These are phyloP conservation scores for Blastobotrys proliferans DNA, from an alignment of 1,139 yeast species.

Conservation along the genomic window DNA sequence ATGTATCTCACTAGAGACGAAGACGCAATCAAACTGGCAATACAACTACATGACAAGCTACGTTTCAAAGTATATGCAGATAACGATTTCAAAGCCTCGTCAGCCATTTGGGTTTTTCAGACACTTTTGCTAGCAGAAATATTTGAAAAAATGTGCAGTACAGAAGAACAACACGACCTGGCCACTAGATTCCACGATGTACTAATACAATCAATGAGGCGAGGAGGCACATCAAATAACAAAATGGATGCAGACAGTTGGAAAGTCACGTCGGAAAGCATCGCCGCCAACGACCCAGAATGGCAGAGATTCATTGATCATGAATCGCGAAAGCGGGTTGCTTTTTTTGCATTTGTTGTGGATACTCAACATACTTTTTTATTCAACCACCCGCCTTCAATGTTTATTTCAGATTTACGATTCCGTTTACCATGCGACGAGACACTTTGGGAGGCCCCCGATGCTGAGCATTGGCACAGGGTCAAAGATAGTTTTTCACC, in stretches of 20 bases:
- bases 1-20: constrained; percentile 38
- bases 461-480: constrained; percentile 21
- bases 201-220: constrained; percentile 27
- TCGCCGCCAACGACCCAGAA: constrained; percentile 16
- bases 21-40: constrained; percentile 36
- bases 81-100: constrained; percentile 54
- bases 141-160: constrained; percentile 53
- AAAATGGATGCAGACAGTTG: constrained; percentile 18
- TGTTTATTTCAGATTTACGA: constrained; percentile 26
- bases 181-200: constrained; percentile 28
- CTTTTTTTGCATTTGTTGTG: constrained; percentile 27
- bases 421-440: constrained; percentile 27
- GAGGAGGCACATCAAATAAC: constrained; percentile 16
- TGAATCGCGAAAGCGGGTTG: constrained; percentile 25
- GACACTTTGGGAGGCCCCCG: constrained; percentile 27
- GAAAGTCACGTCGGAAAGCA: neutral
- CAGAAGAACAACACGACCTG: constrained; percentile 46
- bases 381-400: constrained; percentile 28
- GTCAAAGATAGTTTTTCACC: constrained; percentile 17
- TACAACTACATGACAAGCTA: constrained; percentile 51
- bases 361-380: constrained; percentile 27
- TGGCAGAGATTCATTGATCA: constrained; percentile 25
- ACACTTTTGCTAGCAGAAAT: constrained; percentile 57
- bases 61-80: constrained; percentile 55
- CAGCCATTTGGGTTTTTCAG: constrained; percentile 61